phyloP scores from a whole-genome alignment of 306 rosid species.

The Citrullus mucosospermus region DNA sequence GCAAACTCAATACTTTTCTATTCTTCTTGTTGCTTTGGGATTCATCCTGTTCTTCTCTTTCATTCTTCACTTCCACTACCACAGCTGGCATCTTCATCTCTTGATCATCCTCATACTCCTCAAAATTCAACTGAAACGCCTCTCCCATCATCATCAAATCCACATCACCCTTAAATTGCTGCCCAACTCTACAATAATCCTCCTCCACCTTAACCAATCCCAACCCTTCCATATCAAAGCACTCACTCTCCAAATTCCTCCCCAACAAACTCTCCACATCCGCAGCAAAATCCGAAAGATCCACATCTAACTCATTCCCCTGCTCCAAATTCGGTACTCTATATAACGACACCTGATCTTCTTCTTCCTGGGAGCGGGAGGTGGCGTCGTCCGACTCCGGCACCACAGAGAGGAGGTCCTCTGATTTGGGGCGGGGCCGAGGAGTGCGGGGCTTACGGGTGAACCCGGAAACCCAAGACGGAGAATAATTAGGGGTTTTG shows the following conservation, averaged over 20 bases:
- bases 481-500: constrained; percentile 2
- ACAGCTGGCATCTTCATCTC: not conserved
- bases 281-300: constrained; percentile 65
- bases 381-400: constrained; percentile 47
- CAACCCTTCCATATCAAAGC: constrained; percentile 70
- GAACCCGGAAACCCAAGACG: constrained; percentile 59
- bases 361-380: constrained; percentile 31
- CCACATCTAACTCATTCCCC: not conserved
- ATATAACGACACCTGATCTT: not conserved
- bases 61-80: not conserved
- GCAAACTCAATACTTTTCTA: constrained; percentile 34
- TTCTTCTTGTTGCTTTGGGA: not conserved
- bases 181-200: constrained; percentile 1
- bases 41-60: not conserved
- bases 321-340: not conserved
- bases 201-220: constrained; percentile 35
- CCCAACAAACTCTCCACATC: constrained; percentile 85
- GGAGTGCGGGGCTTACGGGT: constrained; percentile 70
- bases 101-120: too few relatives aligned
- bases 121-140: constrained; percentile 24
- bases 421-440: constrained; percentile 12
- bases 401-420: constrained; percentile 18
- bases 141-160: constrained; percentile 40
- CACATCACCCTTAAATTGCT: constrained; percentile 12
- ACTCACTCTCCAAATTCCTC: constrained; percentile 50